Conservation (phyloP, 1,284 basidiomycete species). For the Vanrija sp. region DNA sequence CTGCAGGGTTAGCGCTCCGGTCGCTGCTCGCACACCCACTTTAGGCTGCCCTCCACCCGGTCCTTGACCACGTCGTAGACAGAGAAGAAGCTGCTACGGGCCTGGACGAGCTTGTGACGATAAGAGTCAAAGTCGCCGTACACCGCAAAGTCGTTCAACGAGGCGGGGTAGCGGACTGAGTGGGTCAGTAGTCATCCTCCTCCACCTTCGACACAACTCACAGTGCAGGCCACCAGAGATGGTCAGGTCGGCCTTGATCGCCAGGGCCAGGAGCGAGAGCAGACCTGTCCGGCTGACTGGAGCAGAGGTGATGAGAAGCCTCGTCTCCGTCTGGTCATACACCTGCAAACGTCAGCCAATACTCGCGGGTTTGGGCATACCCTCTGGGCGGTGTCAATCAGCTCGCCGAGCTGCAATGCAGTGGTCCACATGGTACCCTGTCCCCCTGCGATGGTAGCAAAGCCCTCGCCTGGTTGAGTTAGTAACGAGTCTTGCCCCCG, state of each 20-base stretch:
- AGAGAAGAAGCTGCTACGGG: constrained; percentile 79
- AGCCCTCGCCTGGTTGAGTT: constrained; percentile 62
- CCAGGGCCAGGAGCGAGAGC: constrained; percentile 81
- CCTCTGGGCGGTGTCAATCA: constrained; percentile 93
- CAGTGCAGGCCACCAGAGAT: constrained; percentile 91
- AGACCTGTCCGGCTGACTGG: constrained; percentile 90
- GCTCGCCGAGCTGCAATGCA: constrained; percentile 92
- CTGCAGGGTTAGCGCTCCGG: constrained; percentile 25
- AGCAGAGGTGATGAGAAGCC: constrained; percentile 87
- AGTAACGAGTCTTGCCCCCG: neutral
- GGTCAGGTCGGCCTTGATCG: constrained; percentile 90
- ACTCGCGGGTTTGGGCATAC: constrained; percentile 48
- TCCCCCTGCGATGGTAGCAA: constrained; percentile 92
- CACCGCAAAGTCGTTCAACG: constrained; percentile 96
- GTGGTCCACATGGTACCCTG: constrained; percentile 99
- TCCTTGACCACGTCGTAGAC: constrained; percentile 91
- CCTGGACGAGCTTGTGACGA: constrained; percentile 70
- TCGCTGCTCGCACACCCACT: constrained; percentile 49
- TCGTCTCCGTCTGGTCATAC: constrained; percentile 87
- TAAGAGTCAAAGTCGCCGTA: constrained; percentile 86
- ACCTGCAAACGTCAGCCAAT: constrained; percentile 36
- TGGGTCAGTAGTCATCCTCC: constrained; percentile 2
- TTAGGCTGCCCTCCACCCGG: constrained; percentile 88
- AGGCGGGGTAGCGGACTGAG: constrained; percentile 82
- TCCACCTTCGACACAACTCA: constrained; percentile 13